These are phyloP conservation scores for Xenosphaeropsis pyriputrescens DNA, from an alignment of 2,329 filamentous ascomycete species.

Conservation along the genomic window DNA sequence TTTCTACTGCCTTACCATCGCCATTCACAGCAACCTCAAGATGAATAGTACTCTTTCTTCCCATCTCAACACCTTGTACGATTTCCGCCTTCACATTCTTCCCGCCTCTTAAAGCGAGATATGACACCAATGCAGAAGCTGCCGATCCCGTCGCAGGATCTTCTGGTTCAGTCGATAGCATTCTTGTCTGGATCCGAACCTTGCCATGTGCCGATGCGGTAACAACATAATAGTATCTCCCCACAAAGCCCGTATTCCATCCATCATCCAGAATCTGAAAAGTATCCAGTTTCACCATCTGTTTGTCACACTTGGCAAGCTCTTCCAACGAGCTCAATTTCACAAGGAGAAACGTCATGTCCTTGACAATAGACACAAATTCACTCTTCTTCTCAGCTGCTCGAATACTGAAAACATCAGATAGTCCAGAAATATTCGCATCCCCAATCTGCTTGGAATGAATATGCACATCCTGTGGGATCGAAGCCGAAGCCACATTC, in stretches of 20 bases:
- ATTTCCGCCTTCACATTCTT: constrained; percentile 20
- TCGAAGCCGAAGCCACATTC: constrained; percentile 38
- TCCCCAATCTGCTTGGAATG: constrained; percentile 29
- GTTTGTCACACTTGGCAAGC: constrained; percentile 27
- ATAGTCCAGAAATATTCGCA: constrained; percentile 12
- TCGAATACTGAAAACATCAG: constrained; percentile 15
- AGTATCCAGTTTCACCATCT: constrained; percentile 20
- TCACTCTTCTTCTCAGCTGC: constrained; percentile 30
- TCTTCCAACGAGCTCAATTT: constrained; percentile 45
- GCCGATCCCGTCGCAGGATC: constrained; percentile 50
- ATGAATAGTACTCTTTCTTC: constrained; percentile 15
- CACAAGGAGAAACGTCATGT: constrained; percentile 57
- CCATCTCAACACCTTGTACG: constrained; percentile 55
- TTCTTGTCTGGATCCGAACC: constrained; percentile 29
- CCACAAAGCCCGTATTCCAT: constrained; percentile 38
- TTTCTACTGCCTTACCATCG: constrained; percentile 3
- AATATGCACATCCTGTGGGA: constrained; percentile 52
- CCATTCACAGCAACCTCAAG: constrained; percentile 3
- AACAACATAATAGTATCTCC: constrained; percentile 43
- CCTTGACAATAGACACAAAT: constrained; percentile 51
- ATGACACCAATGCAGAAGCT: constrained; percentile 39
- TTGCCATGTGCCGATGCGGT: constrained; percentile 16
- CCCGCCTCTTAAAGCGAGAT: constrained; percentile 26
- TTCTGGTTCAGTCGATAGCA: constrained; percentile 37
- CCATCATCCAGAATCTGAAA: constrained; percentile 30